Base-by-base conservation (phyloP, 2,329 filamentous ascomycete species). In the Dothideomycetes sp. region DNA sequence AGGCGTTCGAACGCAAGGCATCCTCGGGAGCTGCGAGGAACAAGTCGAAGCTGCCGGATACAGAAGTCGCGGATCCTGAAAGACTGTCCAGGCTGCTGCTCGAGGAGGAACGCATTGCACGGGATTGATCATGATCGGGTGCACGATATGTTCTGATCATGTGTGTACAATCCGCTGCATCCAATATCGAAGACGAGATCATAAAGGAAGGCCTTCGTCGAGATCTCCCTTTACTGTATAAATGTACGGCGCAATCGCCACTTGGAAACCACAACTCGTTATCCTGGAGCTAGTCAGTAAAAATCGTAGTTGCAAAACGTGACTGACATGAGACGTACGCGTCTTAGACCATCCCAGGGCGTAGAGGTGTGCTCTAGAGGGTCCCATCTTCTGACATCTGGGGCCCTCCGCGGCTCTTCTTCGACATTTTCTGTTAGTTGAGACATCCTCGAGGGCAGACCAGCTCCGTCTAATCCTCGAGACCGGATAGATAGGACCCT, bases 181-280 rank as follows among this genome's bases (percentile, higher is more conserved):
- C 58, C 4, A 87, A 61, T 3, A 65, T 61, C 4, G 66, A 63
- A 36, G 81, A 72, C 1, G 77, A 73, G 1, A 88, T 59, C 45
- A 70, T 75, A 54, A 88, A 81, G 1, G 82, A 76, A 1, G 83
- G 77, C 0, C 78, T 78, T 48, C 75, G 65, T 42, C 68, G 69
- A 3, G 79, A 83, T 40, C 76, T 73, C 30, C 78, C 79, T 46
- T 69, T 68, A n/a, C 62, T 72, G 50, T 84, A 79, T 0, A 88
- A 65, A 56, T 87, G 70, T 2, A 88, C 69, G 12, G 77, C 66
- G 50, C 82, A 87, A 52, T 86, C 76, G 11, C 79, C 82, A 46
- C 77, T 61, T 9, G 70, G 65, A 44, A 70, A 68, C 79, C 79
- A 88, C 3, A 89, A 64, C 47, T 86, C 82, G 2, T 73, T 65